phyloP scores from a whole-genome alignment of 164 flowering plant species.

The Taxillus chinensis region DNA sequence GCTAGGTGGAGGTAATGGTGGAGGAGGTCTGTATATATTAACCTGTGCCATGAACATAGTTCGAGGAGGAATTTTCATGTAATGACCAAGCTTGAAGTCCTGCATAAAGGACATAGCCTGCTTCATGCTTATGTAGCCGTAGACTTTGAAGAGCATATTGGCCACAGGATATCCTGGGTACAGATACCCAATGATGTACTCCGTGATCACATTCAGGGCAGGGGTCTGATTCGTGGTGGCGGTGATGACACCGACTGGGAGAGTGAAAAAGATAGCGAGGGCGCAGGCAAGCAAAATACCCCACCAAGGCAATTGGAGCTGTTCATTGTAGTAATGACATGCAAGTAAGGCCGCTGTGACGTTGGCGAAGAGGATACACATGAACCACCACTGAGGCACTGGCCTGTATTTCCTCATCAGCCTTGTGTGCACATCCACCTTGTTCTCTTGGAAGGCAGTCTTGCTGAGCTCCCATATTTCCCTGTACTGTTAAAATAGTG shows the following conservation, averaged over 20 bases:
- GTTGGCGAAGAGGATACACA: conserved; percentile 8
- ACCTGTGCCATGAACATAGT: conserved; percentile 42
- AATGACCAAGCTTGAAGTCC: conserved; percentile 45
- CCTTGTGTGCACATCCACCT: conserved; percentile 33
- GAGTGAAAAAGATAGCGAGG: conserved; percentile 31
- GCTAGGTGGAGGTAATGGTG: background rate
- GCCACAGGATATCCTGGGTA: conserved; percentile 36
- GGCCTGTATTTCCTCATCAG: conserved; percentile 36
- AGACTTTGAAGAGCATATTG: conserved; percentile 35
- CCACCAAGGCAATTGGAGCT: conserved; percentile 42
- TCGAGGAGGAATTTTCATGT: conserved; percentile 41
- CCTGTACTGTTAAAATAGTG: background rate
- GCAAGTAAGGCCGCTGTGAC: conserved; percentile 7
- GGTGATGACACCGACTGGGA: conserved; percentile 37
- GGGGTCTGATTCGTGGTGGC: conserved; percentile 47
- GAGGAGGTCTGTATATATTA: no score
- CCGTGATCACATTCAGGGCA: conserved; percentile 32
- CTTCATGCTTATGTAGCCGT: conserved; percentile 35
- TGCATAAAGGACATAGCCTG: conserved; percentile 28
- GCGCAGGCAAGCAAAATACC: conserved; percentile 28
- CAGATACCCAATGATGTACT: conserved; percentile 27
- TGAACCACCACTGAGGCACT: conserved; percentile 46
- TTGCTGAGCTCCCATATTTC: conserved; percentile 6
- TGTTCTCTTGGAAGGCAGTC: conserved; percentile 13
- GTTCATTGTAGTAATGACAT: conserved; percentile 13